Evolutionary conservation across 768 basidiomycete species (phyloP).

Genomic region (Kwoniella dendrophila): DNA sequence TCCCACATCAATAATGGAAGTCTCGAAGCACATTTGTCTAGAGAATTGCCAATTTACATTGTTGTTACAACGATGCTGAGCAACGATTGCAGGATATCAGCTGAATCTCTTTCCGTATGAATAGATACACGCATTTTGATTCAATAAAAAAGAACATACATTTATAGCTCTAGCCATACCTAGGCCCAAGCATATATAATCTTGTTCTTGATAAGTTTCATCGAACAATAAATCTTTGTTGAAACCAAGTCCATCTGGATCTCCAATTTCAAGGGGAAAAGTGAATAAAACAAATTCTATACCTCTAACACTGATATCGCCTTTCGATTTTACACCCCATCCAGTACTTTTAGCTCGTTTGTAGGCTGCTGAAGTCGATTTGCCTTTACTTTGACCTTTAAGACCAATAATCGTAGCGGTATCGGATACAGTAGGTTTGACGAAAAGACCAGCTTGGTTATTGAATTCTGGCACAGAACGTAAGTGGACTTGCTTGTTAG

Average conservation of each 20-base stretch:
- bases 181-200: conserved; percentile 1
- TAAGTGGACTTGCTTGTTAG: conserved; percentile 7
- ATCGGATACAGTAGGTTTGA: neutral
- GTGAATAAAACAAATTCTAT: conserved; percentile 14
- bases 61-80: too few relatives aligned
- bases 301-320: conserved; percentile 3
- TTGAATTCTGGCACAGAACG: conserved; percentile 7
- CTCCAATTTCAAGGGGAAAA: neutral
- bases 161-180: conserved; percentile 12
- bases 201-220: neutral
- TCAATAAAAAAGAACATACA: too few relatives aligned
- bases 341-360: neutral
- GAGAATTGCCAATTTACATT: conserved; percentile 9
- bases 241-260: neutral
- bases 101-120: too few relatives aligned
- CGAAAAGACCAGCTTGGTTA: conserved; percentile 18
- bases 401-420: neutral
- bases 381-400: neutral
- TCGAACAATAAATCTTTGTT: conserved; percentile 6
- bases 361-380: neutral
- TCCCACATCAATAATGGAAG: conserved; percentile 2
- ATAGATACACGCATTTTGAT: too few relatives aligned
- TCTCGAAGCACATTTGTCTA: neutral
- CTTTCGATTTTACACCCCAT: too few relatives aligned
- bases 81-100: too few relatives aligned